Base-by-base conservation (phyloP, 2,329 filamentous ascomycete species). In the Trichoderma sp. region DNA sequence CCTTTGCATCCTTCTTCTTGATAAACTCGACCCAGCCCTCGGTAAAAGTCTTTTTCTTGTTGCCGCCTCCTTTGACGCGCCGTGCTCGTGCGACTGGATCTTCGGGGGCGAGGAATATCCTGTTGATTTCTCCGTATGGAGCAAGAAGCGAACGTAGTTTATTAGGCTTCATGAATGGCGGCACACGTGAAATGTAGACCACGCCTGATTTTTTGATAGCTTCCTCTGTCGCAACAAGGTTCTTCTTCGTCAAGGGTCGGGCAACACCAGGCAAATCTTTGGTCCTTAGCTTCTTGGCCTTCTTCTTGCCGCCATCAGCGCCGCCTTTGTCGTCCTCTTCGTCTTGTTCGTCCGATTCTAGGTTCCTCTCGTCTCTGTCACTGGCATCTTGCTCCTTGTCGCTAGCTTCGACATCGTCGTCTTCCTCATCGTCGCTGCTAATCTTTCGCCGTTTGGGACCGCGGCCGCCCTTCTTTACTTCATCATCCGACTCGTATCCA, bases 21-120 rank as follows among this genome's bases (percentile, higher is more conserved):
- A 91, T 83, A 80, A 96, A 97, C 83, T 97, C 95, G 33, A 97
- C 91, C 94, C 94, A 97, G 63, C 94, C 95, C 83, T 97, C 95
- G 4, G 91, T 92, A 84, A 91, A 97, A n/a, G 90, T 90, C 76
- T 91, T 90, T 84, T 95, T 95, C 86, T 95, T 95, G 85, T 96
- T 97, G 75, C 94, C 94, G 68, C 95, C 94, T 68, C 88, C 89
- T 73, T 89, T 89, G 14, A 95, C 88, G 35, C 94, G 92, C 31
- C 91, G 89, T 8, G 90, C 86, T 79, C 94, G 93, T 6, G 89
- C 88, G 4, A 89, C 83, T 0, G 91, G 89, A 81, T 95, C 92
- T 84, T 97, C 94, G 14, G 94, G 94, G 0, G 93, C 91, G 21
- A 96, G 89, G 85, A 95, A 96, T 75, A 95, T 92, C 79, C 93